Evolutionary conservation across 345 rosid species (phyloP).

Genomic region (Syzygium grande): DNA sequence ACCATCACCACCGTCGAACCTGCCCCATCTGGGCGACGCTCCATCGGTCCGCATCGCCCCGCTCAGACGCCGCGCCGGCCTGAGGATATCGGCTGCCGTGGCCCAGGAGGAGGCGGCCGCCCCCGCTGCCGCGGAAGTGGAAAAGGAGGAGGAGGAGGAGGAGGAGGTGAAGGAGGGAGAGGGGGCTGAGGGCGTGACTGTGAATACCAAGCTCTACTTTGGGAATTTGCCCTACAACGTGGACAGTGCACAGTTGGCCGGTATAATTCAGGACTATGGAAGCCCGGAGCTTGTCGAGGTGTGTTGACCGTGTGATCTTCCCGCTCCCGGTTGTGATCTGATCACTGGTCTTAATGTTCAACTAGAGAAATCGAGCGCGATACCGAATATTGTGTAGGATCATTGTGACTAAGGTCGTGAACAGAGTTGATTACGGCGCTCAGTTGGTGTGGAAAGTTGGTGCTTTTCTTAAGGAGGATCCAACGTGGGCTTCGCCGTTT

Average conservation of each 20-base stretch:
- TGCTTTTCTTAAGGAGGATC: not conserved
- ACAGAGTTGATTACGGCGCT: not conserved
- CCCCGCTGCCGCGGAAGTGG: slow-evolving; percentile 15
- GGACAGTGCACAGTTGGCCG: slow-evolving; percentile 92
- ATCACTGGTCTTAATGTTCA: not conserved
- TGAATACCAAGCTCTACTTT: slow-evolving; percentile 74
- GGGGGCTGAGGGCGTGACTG: slow-evolving; percentile 8
- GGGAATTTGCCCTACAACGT: slow-evolving; percentile 89
- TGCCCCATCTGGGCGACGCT: not conserved
- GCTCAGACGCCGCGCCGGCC: slow-evolving; percentile 17
- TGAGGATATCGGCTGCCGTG: slow-evolving; percentile 37
- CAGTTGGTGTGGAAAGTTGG: not conserved
- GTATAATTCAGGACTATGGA: slow-evolving; percentile 66
- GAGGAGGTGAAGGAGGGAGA: not conserved
- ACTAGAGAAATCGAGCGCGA: not conserved
- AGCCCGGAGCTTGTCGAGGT: slow-evolving; percentile 85
- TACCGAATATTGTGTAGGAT: not conserved
- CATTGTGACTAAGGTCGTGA: not conserved
- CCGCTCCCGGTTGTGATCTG: not conserved
- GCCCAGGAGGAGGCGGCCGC: slow-evolving; percentile 34
- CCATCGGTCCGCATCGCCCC: not conserved
- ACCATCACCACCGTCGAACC: not conserved
- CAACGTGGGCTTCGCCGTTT: too few species aligned
- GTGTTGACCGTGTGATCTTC: not conserved
- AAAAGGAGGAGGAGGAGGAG: slow-evolving; percentile 3